phyloP scores from a whole-genome alignment of 768 basidiomycete genomes.

The Trametes gibbosa region DNA sequence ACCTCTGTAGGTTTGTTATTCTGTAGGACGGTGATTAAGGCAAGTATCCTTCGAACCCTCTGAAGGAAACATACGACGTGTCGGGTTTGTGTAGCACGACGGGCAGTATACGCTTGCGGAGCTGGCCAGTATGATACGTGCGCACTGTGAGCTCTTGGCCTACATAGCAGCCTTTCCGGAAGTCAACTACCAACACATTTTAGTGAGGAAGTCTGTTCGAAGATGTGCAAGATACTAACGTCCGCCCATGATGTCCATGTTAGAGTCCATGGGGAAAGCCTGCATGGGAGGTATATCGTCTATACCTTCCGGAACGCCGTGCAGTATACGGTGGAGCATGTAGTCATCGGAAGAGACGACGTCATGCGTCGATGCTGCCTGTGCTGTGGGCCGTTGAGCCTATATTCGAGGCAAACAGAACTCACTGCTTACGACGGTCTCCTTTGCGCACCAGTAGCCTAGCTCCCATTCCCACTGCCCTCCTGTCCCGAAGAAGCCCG shows the following conservation, averaged over 20 bases:
- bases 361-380: conserved; percentile 57
- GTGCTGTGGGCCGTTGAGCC: conserved; percentile 37
- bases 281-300: conserved; percentile 72
- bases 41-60: not conserved
- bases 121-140: conserved; percentile 90
- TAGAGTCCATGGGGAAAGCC: conserved; percentile 92
- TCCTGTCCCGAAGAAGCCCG: conserved; percentile 54
- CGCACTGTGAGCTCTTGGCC: conserved; percentile 97
- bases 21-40: not conserved
- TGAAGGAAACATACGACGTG: conserved; percentile 24
- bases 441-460: conserved; percentile 71
- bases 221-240: conserved; percentile 48
- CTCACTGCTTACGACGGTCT: conserved; percentile 59
- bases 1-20: not conserved
- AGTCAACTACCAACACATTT: conserved; percentile 62
- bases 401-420: conserved; percentile 2
- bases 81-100: conserved; percentile 52
- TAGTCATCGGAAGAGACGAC: conserved; percentile 55
- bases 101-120: conserved; percentile 88
- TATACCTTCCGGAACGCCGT: conserved; percentile 86
- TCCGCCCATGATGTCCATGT: conserved; percentile 92
- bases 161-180: conserved; percentile 96
- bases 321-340: conserved; percentile 70
- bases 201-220: not conserved
- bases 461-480: conserved; percentile 77